Conservation (phyloP, 306 rosid species). For the Vicia villosa region DNA sequence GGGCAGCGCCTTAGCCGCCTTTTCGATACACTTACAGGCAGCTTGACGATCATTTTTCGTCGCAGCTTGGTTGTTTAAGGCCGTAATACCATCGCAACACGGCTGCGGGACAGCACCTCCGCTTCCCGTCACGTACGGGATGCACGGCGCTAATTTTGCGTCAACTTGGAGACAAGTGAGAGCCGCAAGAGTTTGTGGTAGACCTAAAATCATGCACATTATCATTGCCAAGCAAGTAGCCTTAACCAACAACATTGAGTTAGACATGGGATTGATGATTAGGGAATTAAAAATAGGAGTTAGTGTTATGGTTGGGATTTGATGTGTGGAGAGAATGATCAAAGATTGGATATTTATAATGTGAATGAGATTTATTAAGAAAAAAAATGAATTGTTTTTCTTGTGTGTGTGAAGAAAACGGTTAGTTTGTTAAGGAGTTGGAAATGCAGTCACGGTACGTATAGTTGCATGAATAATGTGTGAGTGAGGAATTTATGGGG, state of each 20-base stretch:
- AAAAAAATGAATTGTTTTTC: too few relatives aligned
- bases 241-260: not conserved
- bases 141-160: not conserved
- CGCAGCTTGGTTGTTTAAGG: not conserved
- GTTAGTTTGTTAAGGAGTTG: not conserved
- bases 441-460: not conserved
- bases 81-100: conserved; percentile 18
- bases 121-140: not conserved
- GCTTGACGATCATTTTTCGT: conserved; percentile 24
- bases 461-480: not conserved
- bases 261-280: conserved; percentile 15
- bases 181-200: not conserved
- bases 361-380: not conserved
- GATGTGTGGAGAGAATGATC: not conserved
- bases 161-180: not conserved
- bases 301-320: not conserved
- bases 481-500: not conserved
- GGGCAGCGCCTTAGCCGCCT: not conserved
- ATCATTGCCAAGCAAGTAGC: not conserved
- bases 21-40: conserved; percentile 17
- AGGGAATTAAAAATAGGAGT: not conserved
- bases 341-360: not conserved
- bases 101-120: not conserved
- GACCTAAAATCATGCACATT: conserved; percentile 21
- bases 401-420: not conserved